Conservation (phyloP, 495 filamentous ascomycete genomes). For the Achaetomiella virescens region DNA sequence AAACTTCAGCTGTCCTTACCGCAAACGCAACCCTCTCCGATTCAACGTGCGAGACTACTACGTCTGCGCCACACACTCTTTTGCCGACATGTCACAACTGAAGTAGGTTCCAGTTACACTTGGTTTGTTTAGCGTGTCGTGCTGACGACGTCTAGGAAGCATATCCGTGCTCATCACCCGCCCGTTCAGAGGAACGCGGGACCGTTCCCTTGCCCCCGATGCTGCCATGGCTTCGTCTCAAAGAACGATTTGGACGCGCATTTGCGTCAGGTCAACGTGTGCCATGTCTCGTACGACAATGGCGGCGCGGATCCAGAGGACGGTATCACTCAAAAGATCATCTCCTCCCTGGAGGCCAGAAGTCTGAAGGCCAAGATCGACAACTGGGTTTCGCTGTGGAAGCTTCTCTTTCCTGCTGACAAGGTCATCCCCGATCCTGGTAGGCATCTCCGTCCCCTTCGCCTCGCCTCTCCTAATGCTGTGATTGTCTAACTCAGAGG, state of each 20-base stretch:
- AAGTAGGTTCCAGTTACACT: conserved; percentile 19
- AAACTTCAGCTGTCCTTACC: conserved; percentile 32
- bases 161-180: conserved; percentile 30
- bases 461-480: not conserved
- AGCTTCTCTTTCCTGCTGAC: conserved; percentile 25
- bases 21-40: conserved; percentile 34
- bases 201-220: conserved; percentile 24
- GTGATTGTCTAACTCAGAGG: not conserved
- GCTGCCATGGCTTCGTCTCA: conserved; percentile 24
- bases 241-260: conserved; percentile 27
- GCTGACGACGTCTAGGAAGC: conserved; percentile 19
- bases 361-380: conserved; percentile 27
- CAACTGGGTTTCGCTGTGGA: conserved; percentile 29
- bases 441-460: not conserved
- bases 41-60: conserved; percentile 33
- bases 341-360: conserved; percentile 25
- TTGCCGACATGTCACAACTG: conserved; percentile 31
- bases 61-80: conserved; percentile 30
- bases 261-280: conserved; percentile 19
- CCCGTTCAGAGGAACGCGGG: conserved; percentile 27
- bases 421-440: conserved; percentile 21
- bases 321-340: conserved; percentile 29
- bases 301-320: conserved; percentile 26
- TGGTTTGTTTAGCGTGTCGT: not conserved
- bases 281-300: conserved; percentile 21